Conservation (phyloP, 2,329 filamentous ascomycete species). For the Pezicula neosporulosa region DNA sequence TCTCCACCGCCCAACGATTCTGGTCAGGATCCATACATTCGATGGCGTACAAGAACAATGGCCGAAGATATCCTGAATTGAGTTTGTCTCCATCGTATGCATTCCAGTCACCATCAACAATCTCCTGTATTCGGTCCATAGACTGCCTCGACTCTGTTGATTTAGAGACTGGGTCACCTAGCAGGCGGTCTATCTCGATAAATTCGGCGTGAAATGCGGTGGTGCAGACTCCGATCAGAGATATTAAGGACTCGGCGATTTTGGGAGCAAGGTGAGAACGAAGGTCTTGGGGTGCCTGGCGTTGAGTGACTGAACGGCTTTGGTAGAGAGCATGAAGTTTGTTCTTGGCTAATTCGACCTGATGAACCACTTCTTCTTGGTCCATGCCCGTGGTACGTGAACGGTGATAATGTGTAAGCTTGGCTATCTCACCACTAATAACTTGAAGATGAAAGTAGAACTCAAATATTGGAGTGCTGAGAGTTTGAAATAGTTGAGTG, state of each 20-base stretch:
- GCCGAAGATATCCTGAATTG: no score
- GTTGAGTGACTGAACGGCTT: conserved; percentile 5
- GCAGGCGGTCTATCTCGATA: conserved; percentile 18
- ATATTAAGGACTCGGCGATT: conserved; percentile 11
- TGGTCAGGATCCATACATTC: no score
- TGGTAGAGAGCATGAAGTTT: conserved; percentile 12
- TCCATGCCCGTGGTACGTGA: conserved; percentile 18
- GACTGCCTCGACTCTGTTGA: conserved; percentile 13
- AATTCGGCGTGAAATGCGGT: conserved; percentile 20
- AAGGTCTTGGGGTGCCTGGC: conserved; percentile 10
- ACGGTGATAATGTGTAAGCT: conserved; percentile 21
- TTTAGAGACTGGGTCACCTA: conserved; percentile 16
- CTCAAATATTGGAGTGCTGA: conserved; percentile 14
- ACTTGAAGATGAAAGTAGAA: conserved; percentile 20
- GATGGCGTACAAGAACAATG: no score
- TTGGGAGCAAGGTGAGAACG: conserved; percentile 11
- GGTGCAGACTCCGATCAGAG: conserved; percentile 15
- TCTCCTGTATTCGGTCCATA: conserved; percentile 11
- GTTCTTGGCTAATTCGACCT: no score
- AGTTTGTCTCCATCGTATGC: conserved; percentile 2
- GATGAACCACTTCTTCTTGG: conserved; percentile 20
- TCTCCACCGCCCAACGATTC: no score
- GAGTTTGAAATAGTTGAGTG: conserved; percentile 8
- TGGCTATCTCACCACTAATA: conserved; percentile 15
- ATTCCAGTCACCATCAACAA: conserved; percentile 16